Percentiles rank a stretch among this genome's conserved stretches.
These are phyloP conservation scores for Wickerhamiella slavikovae DNA, from an alignment of 805 yeast genomes.

Conservation along the genomic window DNA sequence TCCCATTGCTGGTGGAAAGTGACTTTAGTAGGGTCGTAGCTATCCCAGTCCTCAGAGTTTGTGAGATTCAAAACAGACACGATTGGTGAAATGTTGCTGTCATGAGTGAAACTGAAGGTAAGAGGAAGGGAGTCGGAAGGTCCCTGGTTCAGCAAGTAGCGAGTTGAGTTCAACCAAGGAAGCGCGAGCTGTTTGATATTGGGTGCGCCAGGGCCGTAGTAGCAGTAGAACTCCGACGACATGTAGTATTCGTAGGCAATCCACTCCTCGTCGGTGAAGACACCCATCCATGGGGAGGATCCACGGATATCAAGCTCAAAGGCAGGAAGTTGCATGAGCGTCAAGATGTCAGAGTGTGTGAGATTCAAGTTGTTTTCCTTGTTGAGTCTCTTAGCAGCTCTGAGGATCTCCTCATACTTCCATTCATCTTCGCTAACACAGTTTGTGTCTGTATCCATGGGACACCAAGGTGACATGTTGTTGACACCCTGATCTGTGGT, in stretches of 20 bases:
- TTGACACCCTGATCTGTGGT: slow-evolving; percentile 10
- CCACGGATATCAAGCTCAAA: slow-evolving; percentile 32
- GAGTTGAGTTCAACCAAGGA: slow-evolving; percentile 28
- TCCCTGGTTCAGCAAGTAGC: slow-evolving; percentile 24
- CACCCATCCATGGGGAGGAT: slow-evolving; percentile 21
- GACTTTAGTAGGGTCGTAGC: slow-evolving; percentile 19
- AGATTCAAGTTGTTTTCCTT: slow-evolving; percentile 16
- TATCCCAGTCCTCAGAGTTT: slow-evolving; percentile 20
- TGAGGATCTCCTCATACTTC: slow-evolving; percentile 5
- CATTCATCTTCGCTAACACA: slow-evolving; percentile 5
- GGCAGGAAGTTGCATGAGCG: slow-evolving; percentile 27
- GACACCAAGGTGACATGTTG: slow-evolving; percentile 8
- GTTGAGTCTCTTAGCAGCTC: slow-evolving; percentile 11
- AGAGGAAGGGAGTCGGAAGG: slow-evolving; percentile 19
- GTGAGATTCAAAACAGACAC: slow-evolving; percentile 30
- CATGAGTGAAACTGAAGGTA: slow-evolving; percentile 33
- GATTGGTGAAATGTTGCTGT: slow-evolving; percentile 32
- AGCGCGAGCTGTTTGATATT: slow-evolving; percentile 21
- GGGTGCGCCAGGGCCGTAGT: slow-evolving; percentile 15
- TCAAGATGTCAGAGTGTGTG: slow-evolving; percentile 21
- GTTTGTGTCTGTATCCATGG: slow-evolving; percentile 2
- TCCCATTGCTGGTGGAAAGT: slow-evolving; percentile 29
- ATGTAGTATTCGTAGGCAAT: slow-evolving; percentile 11
- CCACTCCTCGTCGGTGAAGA: slow-evolving; percentile 14
- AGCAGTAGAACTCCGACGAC: slow-evolving; percentile 13